Evolutionary conservation across 768 basidiomycete species (phyloP).

Genomic region (Dacryopinax spathularia): DNA sequence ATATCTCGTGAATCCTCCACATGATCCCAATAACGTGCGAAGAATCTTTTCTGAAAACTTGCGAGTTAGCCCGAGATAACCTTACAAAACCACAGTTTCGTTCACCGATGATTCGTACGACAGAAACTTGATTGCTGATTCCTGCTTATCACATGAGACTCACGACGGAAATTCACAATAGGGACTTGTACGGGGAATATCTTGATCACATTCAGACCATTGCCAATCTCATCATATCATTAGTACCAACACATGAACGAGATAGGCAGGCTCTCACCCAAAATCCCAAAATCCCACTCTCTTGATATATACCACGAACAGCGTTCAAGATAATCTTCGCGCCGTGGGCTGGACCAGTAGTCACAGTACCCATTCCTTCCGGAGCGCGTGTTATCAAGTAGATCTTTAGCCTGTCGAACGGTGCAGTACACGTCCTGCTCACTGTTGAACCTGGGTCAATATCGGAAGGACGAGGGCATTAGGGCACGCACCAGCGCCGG

Average conservation of each 20-base stretch:
- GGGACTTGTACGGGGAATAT: constrained; percentile 53
- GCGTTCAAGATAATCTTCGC: constrained; percentile 56
- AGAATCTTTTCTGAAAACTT: constrained; percentile 66
- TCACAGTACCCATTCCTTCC: constrained; percentile 45
- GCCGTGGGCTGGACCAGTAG: constrained; percentile 33
- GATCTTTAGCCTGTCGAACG: constrained; percentile 91
- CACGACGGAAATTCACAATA: background rate
- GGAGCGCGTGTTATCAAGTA: constrained; percentile 85
- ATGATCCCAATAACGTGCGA: constrained; percentile 80
- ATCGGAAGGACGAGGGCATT: background rate
- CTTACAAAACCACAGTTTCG: constrained; percentile 22
- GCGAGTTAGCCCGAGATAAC: background rate
- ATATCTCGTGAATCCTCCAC: constrained; percentile 82
- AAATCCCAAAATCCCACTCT: constrained; percentile 80
- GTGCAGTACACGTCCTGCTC: constrained; percentile 90
- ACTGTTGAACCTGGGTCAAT: constrained; percentile 35
- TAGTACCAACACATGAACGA: constrained; percentile 16
- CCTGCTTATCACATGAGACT: constrained; percentile 23
- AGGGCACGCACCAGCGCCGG: constrained; percentile 64
- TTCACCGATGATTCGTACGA: constrained; percentile 85
- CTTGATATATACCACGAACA: constrained; percentile 65
- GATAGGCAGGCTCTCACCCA: constrained; percentile 77
- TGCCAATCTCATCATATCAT: background rate
- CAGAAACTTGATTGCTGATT: constrained; percentile 98
- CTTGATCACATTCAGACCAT: constrained; percentile 73